Evolutionary conservation across 2,329 filamentous ascomycete genomes (phyloP).

Genomic region (Helotiales sp.): DNA sequence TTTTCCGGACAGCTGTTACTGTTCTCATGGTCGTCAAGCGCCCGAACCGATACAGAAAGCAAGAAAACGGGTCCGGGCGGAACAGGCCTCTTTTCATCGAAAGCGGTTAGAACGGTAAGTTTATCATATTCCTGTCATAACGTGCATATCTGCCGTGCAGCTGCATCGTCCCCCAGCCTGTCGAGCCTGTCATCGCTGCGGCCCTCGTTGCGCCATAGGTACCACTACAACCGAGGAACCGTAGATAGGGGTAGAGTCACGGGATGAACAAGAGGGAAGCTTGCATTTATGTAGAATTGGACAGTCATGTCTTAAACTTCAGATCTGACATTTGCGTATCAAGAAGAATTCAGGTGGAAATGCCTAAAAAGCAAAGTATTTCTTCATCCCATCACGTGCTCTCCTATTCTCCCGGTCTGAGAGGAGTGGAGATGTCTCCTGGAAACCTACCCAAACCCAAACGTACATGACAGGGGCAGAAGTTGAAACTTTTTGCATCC

Average conservation of each 20-base stretch:
- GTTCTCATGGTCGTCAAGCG: neutral
- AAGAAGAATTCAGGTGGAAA: too few relatives aligned
- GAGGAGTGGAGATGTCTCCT: too few relatives aligned
- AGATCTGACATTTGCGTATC: too few relatives aligned
- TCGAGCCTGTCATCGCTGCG: neutral
- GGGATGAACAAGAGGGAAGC: neutral
- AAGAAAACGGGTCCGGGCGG: too few relatives aligned
- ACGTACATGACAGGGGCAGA: neutral
- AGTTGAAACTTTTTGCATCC: conserved; percentile 1
- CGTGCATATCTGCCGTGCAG: conserved; percentile 4
- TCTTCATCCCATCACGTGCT: too few relatives aligned
- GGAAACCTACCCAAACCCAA: too few relatives aligned
- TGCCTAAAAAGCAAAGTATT: too few relatives aligned
- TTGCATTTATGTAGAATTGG: too few relatives aligned
- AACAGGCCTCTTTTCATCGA: too few relatives aligned
- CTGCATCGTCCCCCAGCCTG: neutral
- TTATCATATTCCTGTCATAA: conserved; percentile 10
- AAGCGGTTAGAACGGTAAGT: conserved; percentile 1
- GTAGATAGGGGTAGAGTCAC: neutral
- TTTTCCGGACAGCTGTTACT: neutral
- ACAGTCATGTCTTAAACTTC: too few relatives aligned
- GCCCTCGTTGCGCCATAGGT: neutral
- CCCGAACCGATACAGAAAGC: conserved; percentile 3
- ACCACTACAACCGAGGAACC: neutral
- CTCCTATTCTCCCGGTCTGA: too few relatives aligned